Conservation (phyloP, 352 stramenopile genomes). For the Phytophthora tubulina region DNA sequence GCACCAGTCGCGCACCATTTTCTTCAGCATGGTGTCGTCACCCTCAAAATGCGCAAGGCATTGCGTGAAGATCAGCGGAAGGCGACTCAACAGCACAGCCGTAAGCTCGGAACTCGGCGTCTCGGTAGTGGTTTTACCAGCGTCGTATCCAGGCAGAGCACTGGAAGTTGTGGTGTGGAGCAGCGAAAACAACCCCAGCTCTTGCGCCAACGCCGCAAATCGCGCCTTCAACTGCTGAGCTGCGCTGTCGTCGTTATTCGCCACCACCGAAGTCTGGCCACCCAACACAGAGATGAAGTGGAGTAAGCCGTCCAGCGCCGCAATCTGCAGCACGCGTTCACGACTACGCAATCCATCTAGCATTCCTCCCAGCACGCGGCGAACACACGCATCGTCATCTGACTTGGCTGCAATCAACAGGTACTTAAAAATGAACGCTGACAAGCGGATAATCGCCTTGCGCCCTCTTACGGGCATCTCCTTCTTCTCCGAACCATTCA, state of each 20-base stretch:
- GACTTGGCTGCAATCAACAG: constrained; percentile 61
- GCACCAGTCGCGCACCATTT: constrained; percentile 75
- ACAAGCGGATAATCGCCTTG: constrained; percentile 79
- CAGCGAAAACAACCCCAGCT: constrained; percentile 82
- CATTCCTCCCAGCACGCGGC: constrained; percentile 62
- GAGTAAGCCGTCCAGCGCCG: constrained; percentile 74
- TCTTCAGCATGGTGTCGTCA: constrained; percentile 72
- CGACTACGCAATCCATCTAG: constrained; percentile 79
- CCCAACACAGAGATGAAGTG: constrained; percentile 73
- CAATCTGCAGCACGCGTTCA: constrained; percentile 73
- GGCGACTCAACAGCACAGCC: constrained; percentile 66
- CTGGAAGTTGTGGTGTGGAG: constrained; percentile 68
- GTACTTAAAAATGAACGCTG: constrained; percentile 82
- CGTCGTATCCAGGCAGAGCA: constrained; percentile 47
- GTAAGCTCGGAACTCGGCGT: constrained; percentile 38
- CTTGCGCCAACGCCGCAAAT: constrained; percentile 70
- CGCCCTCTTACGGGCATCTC: constrained; percentile 50
- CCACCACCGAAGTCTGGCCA: constrained; percentile 20
- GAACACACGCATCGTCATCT: constrained; percentile 55
- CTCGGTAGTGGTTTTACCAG: constrained; percentile 8
- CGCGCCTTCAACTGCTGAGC: constrained; percentile 43
- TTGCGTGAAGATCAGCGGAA: constrained; percentile 89
- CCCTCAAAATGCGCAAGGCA: constrained; percentile 78
- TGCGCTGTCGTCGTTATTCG: constrained; percentile 29
- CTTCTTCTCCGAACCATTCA: constrained; percentile 8